Evolutionary conservation across 2,329 filamentous ascomycete species (phyloP).

Genomic region (Periconia digitata): DNA sequence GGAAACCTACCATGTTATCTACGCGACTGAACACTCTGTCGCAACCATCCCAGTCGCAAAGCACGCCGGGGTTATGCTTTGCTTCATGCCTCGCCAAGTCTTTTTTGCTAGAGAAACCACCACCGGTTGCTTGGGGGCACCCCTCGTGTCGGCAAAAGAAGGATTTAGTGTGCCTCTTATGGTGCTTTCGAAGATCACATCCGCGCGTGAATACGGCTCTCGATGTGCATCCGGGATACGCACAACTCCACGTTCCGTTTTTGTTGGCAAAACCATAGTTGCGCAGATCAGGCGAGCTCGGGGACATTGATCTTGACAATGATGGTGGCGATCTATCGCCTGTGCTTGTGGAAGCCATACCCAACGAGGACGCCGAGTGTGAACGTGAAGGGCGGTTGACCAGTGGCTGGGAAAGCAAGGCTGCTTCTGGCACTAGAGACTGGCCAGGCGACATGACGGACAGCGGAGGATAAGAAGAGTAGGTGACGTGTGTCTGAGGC

Average conservation of each 20-base stretch:
- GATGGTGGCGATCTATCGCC: constrained; percentile 34
- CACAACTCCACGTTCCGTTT: constrained; percentile 59
- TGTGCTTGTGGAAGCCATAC: constrained; percentile 25
- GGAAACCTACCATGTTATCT: constrained; percentile 59
- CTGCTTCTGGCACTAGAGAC: constrained; percentile 26
- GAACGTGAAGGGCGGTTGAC: constrained; percentile 32
- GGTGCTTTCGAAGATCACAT: constrained; percentile 65
- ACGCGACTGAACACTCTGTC: constrained; percentile 61
- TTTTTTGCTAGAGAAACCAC: constrained; percentile 65
- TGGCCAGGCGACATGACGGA: constrained; percentile 26
- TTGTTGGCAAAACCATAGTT: constrained; percentile 48
- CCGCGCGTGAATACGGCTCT: constrained; percentile 60
- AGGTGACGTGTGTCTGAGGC: constrained; percentile 30
- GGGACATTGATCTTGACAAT: constrained; percentile 42
- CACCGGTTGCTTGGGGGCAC: constrained; percentile 58
- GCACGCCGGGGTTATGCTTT: constrained; percentile 63
- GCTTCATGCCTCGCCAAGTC: constrained; percentile 63
- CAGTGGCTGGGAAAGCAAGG: constrained; percentile 25
- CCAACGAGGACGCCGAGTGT: constrained; percentile 37
- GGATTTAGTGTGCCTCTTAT: constrained; percentile 63
- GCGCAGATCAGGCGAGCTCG: constrained; percentile 43
- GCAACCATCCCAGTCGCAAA: constrained; percentile 61
- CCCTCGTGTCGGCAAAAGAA: constrained; percentile 62
- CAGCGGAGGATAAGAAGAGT: constrained; percentile 38
- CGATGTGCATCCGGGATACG: constrained; percentile 61